Conservation (phyloP, 1,284 basidiomycete genomes). For the Leccinum ponderosum region DNA sequence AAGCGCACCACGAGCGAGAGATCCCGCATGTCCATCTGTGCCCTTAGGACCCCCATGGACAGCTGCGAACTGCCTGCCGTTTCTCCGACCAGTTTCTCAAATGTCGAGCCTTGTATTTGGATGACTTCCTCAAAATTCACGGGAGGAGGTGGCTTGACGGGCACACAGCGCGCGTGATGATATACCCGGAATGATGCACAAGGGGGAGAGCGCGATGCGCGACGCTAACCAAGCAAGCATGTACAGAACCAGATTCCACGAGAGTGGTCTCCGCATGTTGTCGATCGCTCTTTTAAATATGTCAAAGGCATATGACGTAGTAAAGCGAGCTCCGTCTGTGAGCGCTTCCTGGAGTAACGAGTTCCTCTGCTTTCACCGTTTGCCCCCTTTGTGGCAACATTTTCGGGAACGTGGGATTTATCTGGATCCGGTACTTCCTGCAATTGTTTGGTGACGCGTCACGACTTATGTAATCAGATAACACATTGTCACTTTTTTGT, state of each 20-base stretch:
- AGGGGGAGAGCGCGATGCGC: slow-evolving; percentile 48
- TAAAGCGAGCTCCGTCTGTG: slow-evolving; percentile 27
- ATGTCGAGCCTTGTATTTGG: slow-evolving; percentile 56
- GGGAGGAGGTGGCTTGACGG: slow-evolving; percentile 10
- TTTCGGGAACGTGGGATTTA: slow-evolving; percentile 13
- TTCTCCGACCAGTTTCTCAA: slow-evolving; percentile 62
- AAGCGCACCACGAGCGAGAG: slow-evolving; percentile 57
- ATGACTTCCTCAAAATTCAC: slow-evolving; percentile 63
- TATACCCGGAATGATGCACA: slow-evolving; percentile 62
- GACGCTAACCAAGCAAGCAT: slow-evolving; percentile 46
- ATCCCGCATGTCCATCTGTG: slow-evolving; percentile 72
- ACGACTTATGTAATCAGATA: no score
- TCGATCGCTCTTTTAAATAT: slow-evolving; percentile 46
- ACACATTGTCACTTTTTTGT: no score
- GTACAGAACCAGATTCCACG: slow-evolving; percentile 52
- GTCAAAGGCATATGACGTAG: slow-evolving; percentile 44
- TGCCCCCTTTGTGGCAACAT: slow-evolving; percentile 15
- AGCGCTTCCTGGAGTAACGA: slow-evolving; percentile 20
- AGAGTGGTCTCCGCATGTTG: slow-evolving; percentile 56
- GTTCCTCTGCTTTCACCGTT: slow-evolving; percentile 18
- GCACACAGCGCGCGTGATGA: slow-evolving; percentile 45
- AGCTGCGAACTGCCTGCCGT: slow-evolving; percentile 55
- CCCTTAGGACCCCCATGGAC: slow-evolving; percentile 67
- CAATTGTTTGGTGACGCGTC: no score
- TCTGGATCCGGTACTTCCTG: slow-evolving; percentile 10